These are phyloP conservation scores for Phaeosphaeria sp. DNA, from an alignment of 2,329 filamentous ascomycete species.

Conservation along the genomic window DNA sequence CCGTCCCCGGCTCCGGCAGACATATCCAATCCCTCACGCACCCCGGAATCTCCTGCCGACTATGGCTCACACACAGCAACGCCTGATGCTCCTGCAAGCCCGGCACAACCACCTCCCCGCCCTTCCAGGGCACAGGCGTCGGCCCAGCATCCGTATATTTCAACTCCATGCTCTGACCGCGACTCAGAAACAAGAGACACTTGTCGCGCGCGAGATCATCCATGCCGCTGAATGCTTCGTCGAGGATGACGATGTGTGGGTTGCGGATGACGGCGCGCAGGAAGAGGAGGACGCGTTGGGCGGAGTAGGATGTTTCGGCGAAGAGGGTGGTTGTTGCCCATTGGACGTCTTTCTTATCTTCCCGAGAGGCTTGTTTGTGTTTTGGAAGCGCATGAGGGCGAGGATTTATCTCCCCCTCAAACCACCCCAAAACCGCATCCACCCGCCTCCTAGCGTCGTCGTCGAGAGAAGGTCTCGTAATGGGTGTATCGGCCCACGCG, in stretches of 20 bases:
- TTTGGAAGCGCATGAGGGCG: too few relatives aligned
- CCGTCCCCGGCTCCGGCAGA: slow-evolving; percentile 76
- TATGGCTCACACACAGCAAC: slow-evolving; percentile 89
- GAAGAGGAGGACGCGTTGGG: slow-evolving; percentile 86
- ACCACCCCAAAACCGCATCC: slow-evolving; percentile 76
- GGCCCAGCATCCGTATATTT: slow-evolving; percentile 42
- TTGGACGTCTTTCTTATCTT: slow-evolving; percentile 65
- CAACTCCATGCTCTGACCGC: slow-evolving; percentile 50
- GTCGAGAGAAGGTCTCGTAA: slow-evolving; percentile 71
- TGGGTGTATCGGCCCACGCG: slow-evolving; percentile 89
- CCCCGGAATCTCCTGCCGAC: slow-evolving; percentile 87
- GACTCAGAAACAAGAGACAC: slow-evolving; percentile 78
- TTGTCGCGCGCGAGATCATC: slow-evolving; percentile 75
- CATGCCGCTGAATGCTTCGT: slow-evolving; percentile 61
- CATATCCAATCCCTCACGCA: slow-evolving; percentile 85
- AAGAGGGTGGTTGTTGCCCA: slow-evolving; percentile 76
- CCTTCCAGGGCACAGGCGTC: slow-evolving; percentile 55
- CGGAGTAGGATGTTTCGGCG: slow-evolving; percentile 77
- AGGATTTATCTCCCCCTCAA: slow-evolving; percentile 78
- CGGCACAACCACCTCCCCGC: slow-evolving; percentile 56
- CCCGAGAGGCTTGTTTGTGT: too few relatives aligned
- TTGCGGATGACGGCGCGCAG: slow-evolving; percentile 60
- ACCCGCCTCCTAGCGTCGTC: slow-evolving; percentile 65
- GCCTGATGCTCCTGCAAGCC: slow-evolving; percentile 77
- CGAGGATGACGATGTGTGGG: slow-evolving; percentile 58